Percentiles rank a stretch among this genome's conserved stretches.
Evolutionary conservation across 2,329 filamentous ascomycete species (phyloP).

Genomic region (Fusarium clavum): DNA sequence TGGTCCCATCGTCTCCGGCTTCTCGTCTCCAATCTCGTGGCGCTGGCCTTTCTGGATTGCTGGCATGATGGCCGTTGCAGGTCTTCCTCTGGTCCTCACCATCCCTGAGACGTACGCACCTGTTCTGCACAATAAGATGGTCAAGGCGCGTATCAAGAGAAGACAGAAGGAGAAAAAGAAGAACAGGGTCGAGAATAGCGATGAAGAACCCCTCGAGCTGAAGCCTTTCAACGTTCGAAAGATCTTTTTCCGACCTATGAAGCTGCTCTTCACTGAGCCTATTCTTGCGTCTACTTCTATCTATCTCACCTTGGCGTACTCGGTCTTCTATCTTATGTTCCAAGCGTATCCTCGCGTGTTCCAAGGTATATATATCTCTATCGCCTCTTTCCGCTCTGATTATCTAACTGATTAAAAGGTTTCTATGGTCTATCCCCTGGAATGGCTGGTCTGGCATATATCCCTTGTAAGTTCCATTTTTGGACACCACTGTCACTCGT

Average conservation of each 20-base stretch:
- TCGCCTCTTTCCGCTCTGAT: not conserved
- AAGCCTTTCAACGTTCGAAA: conserved; percentile 55
- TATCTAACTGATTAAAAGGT: conserved; percentile 28
- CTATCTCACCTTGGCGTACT: conserved; percentile 64
- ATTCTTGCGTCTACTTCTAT: conserved; percentile 61
- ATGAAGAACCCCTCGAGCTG: conserved; percentile 56
- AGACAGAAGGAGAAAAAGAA: conserved; percentile 58
- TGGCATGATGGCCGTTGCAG: conserved; percentile 45
- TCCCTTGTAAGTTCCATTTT: conserved; percentile 55
- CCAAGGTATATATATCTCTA: conserved; percentile 41
- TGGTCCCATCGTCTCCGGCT: conserved; percentile 64
- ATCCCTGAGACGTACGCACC: conserved; percentile 62
- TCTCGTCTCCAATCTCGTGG: conserved; percentile 58
- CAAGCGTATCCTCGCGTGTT: conserved; percentile 64
- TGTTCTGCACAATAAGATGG: conserved; percentile 62
- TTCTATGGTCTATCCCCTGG: conserved; percentile 60
- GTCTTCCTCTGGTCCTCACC: conserved; percentile 51
- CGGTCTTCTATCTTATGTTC: conserved; percentile 65
- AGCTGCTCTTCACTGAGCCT: conserved; percentile 61
- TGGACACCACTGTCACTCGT: not conserved
- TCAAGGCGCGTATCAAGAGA: conserved; percentile 60
- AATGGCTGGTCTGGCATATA: conserved; percentile 59
- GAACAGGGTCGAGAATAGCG: conserved; percentile 39
- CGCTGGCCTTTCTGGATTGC: conserved; percentile 57
- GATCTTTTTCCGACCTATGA: conserved; percentile 62